These are phyloP conservation scores for Chlorokybus atmophyticus DNA, from an alignment of 139 green algal genomes.

Conservation along the genomic window DNA sequence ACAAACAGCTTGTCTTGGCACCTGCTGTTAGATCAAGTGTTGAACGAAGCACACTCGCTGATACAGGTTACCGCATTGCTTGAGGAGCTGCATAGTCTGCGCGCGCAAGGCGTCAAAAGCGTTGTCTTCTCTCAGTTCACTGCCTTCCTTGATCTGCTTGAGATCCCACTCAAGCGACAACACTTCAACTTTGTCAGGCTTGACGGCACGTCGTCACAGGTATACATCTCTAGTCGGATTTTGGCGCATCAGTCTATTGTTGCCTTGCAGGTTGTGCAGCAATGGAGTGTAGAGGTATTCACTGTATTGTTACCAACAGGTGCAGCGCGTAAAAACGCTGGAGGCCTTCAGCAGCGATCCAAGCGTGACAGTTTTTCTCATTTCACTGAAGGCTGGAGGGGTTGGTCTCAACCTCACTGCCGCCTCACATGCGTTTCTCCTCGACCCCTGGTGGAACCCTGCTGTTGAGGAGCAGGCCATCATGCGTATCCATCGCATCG, in stretches of 20 bases:
- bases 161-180: slow-evolving; percentile 35
- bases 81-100: slow-evolving; percentile 7
- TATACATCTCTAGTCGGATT: too few species aligned
- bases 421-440: slow-evolving; percentile 18
- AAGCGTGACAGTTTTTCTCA: slow-evolving; percentile 16
- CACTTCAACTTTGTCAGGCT: slow-evolving; percentile 44
- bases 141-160: slow-evolving; percentile 75
- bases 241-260: too few species aligned
- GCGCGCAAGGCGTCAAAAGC: slow-evolving; percentile 37
- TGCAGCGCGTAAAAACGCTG: slow-evolving; percentile 49
- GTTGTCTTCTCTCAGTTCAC: slow-evolving; percentile 91
- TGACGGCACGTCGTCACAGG: slow-evolving; percentile 54
- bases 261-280: too few species aligned
- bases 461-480: slow-evolving; percentile 68
- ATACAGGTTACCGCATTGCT: neutral
- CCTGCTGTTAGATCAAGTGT: too few species aligned
- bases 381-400: slow-evolving; percentile 40
- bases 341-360: slow-evolving; percentile 42
- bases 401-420: slow-evolving; percentile 50
- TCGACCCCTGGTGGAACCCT: slow-evolving; percentile 55
- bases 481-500: slow-evolving; percentile 58
- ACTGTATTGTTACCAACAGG: too few species aligned
- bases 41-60: too few species aligned
- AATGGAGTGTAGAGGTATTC: too few species aligned
- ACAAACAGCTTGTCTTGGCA: too few species aligned